A percentile compares a stretch with the other conserved stretches of the same genome.
These are phyloP conservation scores for Malassezia psittaci DNA, from an alignment of 1,284 basidiomycete species.

Conservation along the genomic window DNA sequence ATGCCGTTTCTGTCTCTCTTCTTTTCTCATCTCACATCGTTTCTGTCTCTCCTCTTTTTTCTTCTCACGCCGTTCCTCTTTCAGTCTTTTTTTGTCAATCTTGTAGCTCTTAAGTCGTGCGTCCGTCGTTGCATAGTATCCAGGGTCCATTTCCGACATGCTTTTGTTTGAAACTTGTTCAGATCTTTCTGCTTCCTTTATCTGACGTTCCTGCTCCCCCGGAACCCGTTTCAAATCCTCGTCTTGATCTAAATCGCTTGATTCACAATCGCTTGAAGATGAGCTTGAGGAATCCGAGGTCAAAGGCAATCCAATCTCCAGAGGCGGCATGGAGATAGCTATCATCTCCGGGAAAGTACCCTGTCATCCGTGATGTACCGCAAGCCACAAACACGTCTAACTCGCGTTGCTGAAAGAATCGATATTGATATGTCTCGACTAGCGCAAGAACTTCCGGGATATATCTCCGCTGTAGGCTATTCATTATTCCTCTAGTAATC, in stretches of 20 bases:
- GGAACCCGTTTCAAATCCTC: background rate
- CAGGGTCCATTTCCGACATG: background rate
- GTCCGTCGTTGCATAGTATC: background rate
- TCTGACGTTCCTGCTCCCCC: too few relatives aligned
- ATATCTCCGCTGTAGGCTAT: background rate
- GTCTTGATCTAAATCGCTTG: background rate
- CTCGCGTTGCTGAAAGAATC: background rate
- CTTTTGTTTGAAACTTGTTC: background rate
- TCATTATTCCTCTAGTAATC: background rate
- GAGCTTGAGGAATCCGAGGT: background rate
- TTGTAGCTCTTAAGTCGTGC: background rate
- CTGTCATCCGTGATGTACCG: background rate
- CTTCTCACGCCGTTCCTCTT: too few relatives aligned
- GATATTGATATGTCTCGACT: background rate
- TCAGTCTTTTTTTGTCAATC: background rate
- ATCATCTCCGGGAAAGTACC: background rate
- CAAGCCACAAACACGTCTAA: conserved; percentile 1
- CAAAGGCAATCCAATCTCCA: background rate
- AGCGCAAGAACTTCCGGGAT: background rate
- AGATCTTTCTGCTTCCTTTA: background rate
- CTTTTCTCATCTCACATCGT: background rate
- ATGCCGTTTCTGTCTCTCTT: background rate
- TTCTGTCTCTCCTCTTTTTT: background rate
- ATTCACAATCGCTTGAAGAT: too few relatives aligned
- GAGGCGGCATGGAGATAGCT: background rate